Base-by-base conservation (phyloP, 2,329 filamentous ascomycete species). In the Hypoxylon sp. region DNA sequence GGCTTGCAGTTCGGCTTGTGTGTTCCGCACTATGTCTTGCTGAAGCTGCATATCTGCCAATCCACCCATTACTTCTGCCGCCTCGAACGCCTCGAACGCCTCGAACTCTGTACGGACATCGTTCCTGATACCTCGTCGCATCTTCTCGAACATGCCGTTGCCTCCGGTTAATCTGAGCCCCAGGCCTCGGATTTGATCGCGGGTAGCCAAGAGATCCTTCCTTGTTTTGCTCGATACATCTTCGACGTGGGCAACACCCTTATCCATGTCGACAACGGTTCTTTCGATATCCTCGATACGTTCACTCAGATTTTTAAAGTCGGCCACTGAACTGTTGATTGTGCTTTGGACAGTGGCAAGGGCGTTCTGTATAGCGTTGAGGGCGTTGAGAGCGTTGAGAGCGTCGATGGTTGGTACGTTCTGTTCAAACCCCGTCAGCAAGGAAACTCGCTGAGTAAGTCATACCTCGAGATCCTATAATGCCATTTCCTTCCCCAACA, bases 381-480 rank as follows among this genome's bases (percentile, higher is more conserved):
- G n/a, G 6, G n/a, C 7, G n/a, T 44, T 20, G 20, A 20, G 17
- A 8, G 17, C 17, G n/a, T 22, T 8, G 25, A 27, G 25, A 27
- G 25, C 13, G 48, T 20, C 30, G 48, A 25, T 2, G 13, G 2
- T 6, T 22, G 40, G 17, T 22, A 22, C 20, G n/a, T 44, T 17
- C 48, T 51, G 48, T 51, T 51, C 27, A 30, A n/a, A 33, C 27
- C 48, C 48, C 48, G 48, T 51, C 48, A 51, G 48, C 48, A 51
- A 51, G 30, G 6, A 17, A 33, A 44, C 40, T 33, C 27, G 48
- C 48, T 33, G 48, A 51, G 48, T 51, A 51, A 31, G 48, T 31
- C 48, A 33, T 31, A 14, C 14, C 25, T 51, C 48, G 48, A 31
- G n/a, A 51, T 51, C 48, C 48, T 51, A 51, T 51, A 51, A 13